These are phyloP conservation scores for Penicillium sp. DNA, from an alignment of 2,329 filamentous ascomycete genomes.

Conservation along the genomic window DNA sequence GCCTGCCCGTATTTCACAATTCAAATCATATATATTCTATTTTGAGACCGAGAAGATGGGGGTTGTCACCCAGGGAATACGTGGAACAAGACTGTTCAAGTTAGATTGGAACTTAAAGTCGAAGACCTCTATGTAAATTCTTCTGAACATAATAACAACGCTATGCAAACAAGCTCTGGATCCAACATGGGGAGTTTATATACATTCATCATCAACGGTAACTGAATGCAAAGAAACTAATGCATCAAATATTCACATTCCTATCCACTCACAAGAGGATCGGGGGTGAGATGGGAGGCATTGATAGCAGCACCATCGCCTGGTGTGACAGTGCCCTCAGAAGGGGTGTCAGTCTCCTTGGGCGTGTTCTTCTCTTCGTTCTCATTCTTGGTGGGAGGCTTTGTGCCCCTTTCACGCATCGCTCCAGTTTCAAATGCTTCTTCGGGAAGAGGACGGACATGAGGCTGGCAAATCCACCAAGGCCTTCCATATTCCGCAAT, in stretches of 20 bases:
- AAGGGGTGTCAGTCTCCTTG: conserved; percentile 1
- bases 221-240: not conserved
- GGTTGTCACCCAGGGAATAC: too few species aligned
- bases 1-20: too few species aligned
- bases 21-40: too few species aligned
- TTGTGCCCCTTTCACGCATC: conserved; percentile 69
- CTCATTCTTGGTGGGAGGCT: conserved; percentile 5
- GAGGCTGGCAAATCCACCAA: conserved; percentile 88
- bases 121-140: not conserved
- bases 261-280: conserved; percentile 32
- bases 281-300: conserved; percentile 24
- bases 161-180: not conserved
- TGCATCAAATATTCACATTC: not conserved
- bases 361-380: conserved; percentile 14
- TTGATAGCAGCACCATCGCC: conserved; percentile 11
- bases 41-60: too few species aligned
- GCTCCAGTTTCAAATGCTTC: conserved; percentile 83
- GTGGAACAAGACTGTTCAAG: too few species aligned
- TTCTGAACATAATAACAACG: not conserved
- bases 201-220: not conserved
- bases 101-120: not conserved
- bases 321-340: conserved; percentile 13
- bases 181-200: not conserved
- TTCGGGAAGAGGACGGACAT: conserved; percentile 78
- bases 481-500: conserved; percentile 73